phyloP scores from a whole-genome alignment of 1,284 basidiomycete species.

The Phellinidium pouzarii region DNA sequence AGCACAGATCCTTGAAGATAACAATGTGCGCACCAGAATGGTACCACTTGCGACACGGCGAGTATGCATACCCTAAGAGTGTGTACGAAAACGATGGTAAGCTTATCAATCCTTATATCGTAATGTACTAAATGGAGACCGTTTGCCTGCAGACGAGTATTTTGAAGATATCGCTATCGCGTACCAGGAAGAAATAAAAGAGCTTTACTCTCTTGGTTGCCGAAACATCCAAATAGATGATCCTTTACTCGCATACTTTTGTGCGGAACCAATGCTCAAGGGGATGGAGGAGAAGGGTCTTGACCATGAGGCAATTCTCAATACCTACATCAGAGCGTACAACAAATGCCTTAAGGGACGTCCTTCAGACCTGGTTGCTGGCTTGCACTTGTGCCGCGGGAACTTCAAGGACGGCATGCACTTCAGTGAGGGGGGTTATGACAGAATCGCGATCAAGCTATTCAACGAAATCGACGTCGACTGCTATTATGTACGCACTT shows the following conservation, averaged over 20 bases:
- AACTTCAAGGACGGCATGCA: slow-evolving; percentile 69
- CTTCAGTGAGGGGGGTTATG: slow-evolving; percentile 71
- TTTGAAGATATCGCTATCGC: slow-evolving; percentile 66
- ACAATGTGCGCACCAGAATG: slow-evolving; percentile 72
- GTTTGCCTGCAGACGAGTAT: slow-evolving; percentile 47
- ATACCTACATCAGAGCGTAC: slow-evolving; percentile 65
- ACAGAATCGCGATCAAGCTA: slow-evolving; percentile 65
- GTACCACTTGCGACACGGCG: slow-evolving; percentile 70
- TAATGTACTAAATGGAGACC: slow-evolving; percentile 1
- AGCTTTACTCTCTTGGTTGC: slow-evolving; percentile 69
- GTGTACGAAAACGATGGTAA: slow-evolving; percentile 58
- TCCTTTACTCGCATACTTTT: slow-evolving; percentile 64
- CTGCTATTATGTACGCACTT: slow-evolving; percentile 54
- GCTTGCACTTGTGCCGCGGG: slow-evolving; percentile 74
- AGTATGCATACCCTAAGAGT: slow-evolving; percentile 47
- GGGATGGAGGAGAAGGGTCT: slow-evolving; percentile 56
- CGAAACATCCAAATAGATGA: slow-evolving; percentile 75
- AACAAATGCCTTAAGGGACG: slow-evolving; percentile 56
- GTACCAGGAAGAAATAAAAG: slow-evolving; percentile 65
- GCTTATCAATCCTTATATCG: slow-evolving; percentile 15
- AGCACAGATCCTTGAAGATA: slow-evolving; percentile 56
- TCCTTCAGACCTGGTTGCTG: slow-evolving; percentile 58
- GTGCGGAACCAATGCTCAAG: slow-evolving; percentile 50
- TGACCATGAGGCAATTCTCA: slow-evolving; percentile 56
- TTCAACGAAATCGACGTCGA: slow-evolving; percentile 72